Evolutionary conservation across 768 basidiomycete genomes (phyloP).

Genomic region (Hortiboletus flavorubellus): DNA sequence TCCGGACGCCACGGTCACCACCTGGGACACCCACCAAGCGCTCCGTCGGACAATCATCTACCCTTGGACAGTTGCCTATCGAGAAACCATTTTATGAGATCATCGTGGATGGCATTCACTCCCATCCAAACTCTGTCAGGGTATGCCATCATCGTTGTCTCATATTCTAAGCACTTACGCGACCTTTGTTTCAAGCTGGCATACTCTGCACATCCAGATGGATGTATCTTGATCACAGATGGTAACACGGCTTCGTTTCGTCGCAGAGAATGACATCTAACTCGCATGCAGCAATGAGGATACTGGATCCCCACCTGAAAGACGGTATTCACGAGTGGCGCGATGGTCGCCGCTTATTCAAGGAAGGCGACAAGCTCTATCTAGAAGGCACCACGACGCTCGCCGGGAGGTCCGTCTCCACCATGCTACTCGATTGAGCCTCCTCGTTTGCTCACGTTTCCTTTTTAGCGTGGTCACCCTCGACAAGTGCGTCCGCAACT

Average conservation of each 20-base stretch:
- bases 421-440: neutral
- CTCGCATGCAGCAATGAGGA: constrained; percentile 62
- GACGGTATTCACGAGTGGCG: constrained; percentile 91
- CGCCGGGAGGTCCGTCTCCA: constrained; percentile 67
- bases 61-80: constrained; percentile 45
- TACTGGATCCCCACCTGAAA: constrained; percentile 77
- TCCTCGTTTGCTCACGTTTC: neutral
- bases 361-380: constrained; percentile 77
- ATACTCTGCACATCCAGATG: constrained; percentile 77
- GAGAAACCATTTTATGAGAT: constrained; percentile 81
- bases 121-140: constrained; percentile 85
- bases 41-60: constrained; percentile 27
- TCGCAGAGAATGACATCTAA: neutral
- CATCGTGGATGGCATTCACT: constrained; percentile 90
- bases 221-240: constrained; percentile 88
- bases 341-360: constrained; percentile 74
- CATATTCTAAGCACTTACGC: neutral
- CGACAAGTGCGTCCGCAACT: constrained; percentile 83
- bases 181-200: constrained; percentile 52
- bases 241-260: constrained; percentile 43
- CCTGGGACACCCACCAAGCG: constrained; percentile 45
- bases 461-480: constrained; percentile 67
- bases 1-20: constrained; percentile 53
- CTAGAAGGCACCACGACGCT: constrained; percentile 85
- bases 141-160: constrained; percentile 40